A percentile compares a stretch with the other conserved stretches of the same genome.
Evolutionary conservation across 225 moss, liverwort and hornwort genomes (phyloP).

Genomic region (Thuidium tamariscinum): DNA sequence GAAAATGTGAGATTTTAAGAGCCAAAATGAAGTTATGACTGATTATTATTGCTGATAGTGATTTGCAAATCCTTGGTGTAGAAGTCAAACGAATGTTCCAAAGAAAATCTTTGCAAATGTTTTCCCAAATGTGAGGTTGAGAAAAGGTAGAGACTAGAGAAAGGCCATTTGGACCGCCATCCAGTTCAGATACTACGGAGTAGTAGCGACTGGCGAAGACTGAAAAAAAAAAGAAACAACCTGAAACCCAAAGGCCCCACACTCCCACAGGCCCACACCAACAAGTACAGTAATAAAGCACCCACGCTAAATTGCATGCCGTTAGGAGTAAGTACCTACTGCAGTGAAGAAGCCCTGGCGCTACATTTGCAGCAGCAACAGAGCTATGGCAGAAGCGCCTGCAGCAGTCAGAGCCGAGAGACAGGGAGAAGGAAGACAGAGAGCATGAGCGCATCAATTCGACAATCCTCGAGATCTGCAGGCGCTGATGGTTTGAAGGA

Average conservation of each 20-base stretch:
- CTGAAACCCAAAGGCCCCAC: too few species aligned
- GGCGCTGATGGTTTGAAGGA: background rate
- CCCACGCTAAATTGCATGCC: background rate
- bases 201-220: background rate
- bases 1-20: too few species aligned
- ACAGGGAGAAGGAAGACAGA: background rate
- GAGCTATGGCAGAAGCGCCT: background rate
- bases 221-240: background rate
- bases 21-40: background rate
- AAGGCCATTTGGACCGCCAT: background rate
- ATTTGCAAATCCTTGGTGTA: too few species aligned
- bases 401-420: background rate
- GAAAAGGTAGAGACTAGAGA: background rate
- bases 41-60: accelerated
- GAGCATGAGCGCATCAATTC: background rate
- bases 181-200: background rate
- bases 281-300: background rate
- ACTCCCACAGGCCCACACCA: too few species aligned
- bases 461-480: background rate
- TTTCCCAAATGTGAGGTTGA: background rate
- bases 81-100: background rate
- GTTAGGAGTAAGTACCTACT: background rate
- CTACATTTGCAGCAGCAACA: background rate
- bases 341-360: background rate
- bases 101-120: too few species aligned